Base-by-base conservation (phyloP, 2,329 filamentous ascomycete genomes). In the Cladophialophora exuberans region DNA sequence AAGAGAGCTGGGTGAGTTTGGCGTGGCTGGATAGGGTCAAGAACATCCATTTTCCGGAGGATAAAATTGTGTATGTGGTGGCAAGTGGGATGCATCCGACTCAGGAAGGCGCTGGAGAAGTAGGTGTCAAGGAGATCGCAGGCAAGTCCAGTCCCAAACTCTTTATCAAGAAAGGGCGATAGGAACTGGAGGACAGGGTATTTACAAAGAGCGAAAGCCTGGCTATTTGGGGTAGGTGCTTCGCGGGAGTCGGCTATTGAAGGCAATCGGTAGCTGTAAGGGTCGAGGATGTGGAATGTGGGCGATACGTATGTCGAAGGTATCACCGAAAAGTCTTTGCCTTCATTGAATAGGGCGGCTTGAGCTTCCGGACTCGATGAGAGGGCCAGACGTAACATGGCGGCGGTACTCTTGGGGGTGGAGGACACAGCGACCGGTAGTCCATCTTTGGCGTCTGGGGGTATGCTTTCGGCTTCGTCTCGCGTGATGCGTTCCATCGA, bases 51-150 rank as follows among this genome's bases (percentile, higher is more conserved):
- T 55, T 72, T 76, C 15, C 76, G 71, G 39, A 79, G 73, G 48
- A 80, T 71, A 18, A 74, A 69, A 0, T 75, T 76, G 17, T 79
- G 67, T 13, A 79, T 73, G 54, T 79, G 79, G 0, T 78, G 77
- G 3, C 76, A 79, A 0, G 74, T 72, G 31, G 70, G 73, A 11
- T 73, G 70, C 54, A 77, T 76, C 0, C 76, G 64, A 3, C 73
- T 75, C 49, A 69, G 75, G 3, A 73, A 74, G 0, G 75, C 72
- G 22, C 77, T 75, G 9, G 72, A 73, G 54, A 80, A 71, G 58
- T 76, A 80, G 1, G 78, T 70, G 44, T 79, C 77, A 1, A 80
- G 67, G 10, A 80, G 69, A 22, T 79, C 73, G 47, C 74, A 78
- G 0, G 77, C 77, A 1, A 77, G 51, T 10, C 36, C 54, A 13